Evolutionary conservation across 2,329 filamentous ascomycete species (phyloP).

Genomic region (Proliferodiscus dingleyae): DNA sequence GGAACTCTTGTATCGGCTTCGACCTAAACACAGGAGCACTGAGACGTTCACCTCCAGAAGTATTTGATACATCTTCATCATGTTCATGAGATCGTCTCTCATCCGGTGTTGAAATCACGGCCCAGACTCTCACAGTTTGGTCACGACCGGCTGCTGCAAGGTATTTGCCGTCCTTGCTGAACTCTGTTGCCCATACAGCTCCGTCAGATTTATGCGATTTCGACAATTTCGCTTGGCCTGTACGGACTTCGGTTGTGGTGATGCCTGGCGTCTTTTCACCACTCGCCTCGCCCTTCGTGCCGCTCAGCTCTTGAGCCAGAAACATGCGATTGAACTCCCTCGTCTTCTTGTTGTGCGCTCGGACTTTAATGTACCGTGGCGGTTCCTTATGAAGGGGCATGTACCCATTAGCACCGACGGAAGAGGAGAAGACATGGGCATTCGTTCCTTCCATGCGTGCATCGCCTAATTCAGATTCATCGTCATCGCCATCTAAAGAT

Average conservation of each 20-base stretch:
- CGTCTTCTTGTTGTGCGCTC: conserved; percentile 72
- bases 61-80: conserved; percentile 51
- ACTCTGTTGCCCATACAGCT: conserved; percentile 88
- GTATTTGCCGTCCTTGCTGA: conserved; percentile 87
- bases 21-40: conserved; percentile 87
- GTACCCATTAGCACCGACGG: conserved; percentile 65
- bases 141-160: conserved; percentile 92
- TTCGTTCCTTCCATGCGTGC: conserved; percentile 73
- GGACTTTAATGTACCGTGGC: conserved; percentile 84
- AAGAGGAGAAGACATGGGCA: conserved; percentile 74
- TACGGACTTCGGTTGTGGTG: conserved; percentile 16
- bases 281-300: conserved; percentile 41
- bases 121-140: conserved; percentile 79
- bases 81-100: conserved; percentile 71
- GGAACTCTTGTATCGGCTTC: conserved; percentile 73
- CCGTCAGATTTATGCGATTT: conserved; percentile 37
- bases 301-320: conserved; percentile 80
- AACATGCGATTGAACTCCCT: conserved; percentile 85
- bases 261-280: conserved; percentile 27
- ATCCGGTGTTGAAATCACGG: conserved; percentile 75
- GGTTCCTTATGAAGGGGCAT: conserved; percentile 85
- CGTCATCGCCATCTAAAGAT: conserved; percentile 45
- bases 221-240: conserved; percentile 29
- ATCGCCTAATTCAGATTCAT: conserved; percentile 66
- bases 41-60: conserved; percentile 56